A percentile compares a stretch with the other conserved stretches of the same genome.
These are phyloP conservation scores for Luffa aegyptiaca DNA, from an alignment of 306 rosid genomes.

Conservation along the genomic window DNA sequence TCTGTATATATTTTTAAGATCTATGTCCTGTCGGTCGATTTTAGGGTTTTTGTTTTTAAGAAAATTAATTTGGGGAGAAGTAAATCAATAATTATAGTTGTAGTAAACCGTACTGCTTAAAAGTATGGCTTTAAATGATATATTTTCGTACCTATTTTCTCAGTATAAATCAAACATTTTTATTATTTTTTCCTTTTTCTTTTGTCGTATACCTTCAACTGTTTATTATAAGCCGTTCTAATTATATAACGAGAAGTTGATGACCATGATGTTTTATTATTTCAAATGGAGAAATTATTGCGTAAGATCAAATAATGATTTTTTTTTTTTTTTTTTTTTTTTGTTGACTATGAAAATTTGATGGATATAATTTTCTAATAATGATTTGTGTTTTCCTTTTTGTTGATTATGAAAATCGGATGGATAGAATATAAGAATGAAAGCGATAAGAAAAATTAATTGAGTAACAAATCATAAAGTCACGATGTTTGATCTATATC, in stretches of 20 bases:
- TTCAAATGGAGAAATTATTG: not conserved
- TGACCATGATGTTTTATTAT: too few relatives aligned
- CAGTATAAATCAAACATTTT: not conserved
- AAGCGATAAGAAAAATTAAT: too few relatives aligned
- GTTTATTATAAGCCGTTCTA: not conserved
- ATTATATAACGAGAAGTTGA: not conserved
- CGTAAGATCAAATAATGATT: not conserved
- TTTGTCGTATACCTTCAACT: not conserved
- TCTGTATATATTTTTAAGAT: not conserved
- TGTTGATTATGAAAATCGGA: too few relatives aligned
- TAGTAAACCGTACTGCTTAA: not conserved
- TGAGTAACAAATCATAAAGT: too few relatives aligned
- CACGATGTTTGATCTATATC: too few relatives aligned
- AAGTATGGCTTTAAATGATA: not conserved
- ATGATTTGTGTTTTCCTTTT: too few relatives aligned
- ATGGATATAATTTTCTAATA: too few relatives aligned
- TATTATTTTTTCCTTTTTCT: not conserved
- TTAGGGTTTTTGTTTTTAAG: not conserved
- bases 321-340: too few relatives aligned
- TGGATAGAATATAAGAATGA: too few relatives aligned
- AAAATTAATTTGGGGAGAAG: not conserved
- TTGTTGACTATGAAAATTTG: not conserved
- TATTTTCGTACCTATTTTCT: not conserved
- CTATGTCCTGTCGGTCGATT: constrained; percentile 8
- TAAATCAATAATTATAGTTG: not conserved